phyloP scores from a whole-genome alignment of 805 yeast species.

The Barnettozyma wickerhamii region DNA sequence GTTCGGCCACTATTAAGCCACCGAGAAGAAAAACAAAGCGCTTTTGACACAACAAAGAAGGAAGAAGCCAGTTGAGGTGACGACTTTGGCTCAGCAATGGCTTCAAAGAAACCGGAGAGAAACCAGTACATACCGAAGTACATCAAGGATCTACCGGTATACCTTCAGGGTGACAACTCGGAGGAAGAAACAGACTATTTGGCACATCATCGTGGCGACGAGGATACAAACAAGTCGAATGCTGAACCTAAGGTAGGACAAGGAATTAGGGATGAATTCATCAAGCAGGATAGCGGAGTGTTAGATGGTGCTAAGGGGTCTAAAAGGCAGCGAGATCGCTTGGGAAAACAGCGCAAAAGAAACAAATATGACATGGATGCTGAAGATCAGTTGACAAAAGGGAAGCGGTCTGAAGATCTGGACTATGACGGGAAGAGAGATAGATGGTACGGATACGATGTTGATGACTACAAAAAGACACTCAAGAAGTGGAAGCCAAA shows the following conservation, averaged over 20 bases:
- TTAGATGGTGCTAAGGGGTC: slow-evolving; percentile 1
- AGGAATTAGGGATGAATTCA: slow-evolving; percentile 50
- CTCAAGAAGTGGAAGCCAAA: slow-evolving; percentile 39
- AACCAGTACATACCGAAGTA: slow-evolving; percentile 33
- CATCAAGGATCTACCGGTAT: slow-evolving; percentile 40
- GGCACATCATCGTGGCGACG: slow-evolving; percentile 52
- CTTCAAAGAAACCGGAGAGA: slow-evolving; percentile 23
- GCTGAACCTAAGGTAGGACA: slow-evolving; percentile 49
- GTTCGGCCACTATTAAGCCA: slow-evolving; percentile 6
- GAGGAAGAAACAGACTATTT: slow-evolving; percentile 37
- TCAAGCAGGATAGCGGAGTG: slow-evolving; percentile 11
- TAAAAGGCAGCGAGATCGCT: slow-evolving; percentile 40
- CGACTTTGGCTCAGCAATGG: too few species aligned
- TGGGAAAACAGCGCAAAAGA: slow-evolving; percentile 53
- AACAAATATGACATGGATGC: slow-evolving; percentile 13
- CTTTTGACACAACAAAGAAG: too few species aligned
- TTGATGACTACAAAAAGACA: slow-evolving; percentile 53
- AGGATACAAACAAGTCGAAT: slow-evolving; percentile 27
- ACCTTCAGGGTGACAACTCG: slow-evolving; percentile 22
- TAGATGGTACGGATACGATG: slow-evolving; percentile 63
- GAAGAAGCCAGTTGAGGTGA: too few species aligned
- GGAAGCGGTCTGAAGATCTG: slow-evolving; percentile 21
- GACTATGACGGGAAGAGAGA: slow-evolving; percentile 29
- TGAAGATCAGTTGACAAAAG: slow-evolving; percentile 9
- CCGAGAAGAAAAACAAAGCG: too few species aligned